Base-by-base conservation (phyloP, 345 rosid species). In the Eutrema heterophyllum region DNA sequence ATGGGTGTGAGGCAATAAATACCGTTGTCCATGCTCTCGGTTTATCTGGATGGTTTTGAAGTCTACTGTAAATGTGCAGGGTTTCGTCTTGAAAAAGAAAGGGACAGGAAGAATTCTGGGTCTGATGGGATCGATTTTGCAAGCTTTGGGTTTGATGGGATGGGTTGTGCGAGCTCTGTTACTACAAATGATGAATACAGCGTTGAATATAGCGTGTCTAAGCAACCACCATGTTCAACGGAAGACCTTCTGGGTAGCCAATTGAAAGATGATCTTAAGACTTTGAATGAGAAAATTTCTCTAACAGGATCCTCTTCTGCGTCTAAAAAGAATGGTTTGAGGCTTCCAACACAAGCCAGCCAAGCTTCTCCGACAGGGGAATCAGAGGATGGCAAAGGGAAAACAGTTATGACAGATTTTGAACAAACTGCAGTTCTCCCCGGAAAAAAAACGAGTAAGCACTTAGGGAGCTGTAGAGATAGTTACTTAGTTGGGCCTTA, bases 161-260 rank as follows among this genome's bases (percentile, higher is more conserved):
- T 83, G 85, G 82, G 85, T 76, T 87, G 84, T 76, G 82, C 56
- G 29, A 85, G 83, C 54, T 52, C 76, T 8, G 54, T 51, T 53
- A 50, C 53, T 11, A 14, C 32, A 15, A 63, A 11, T 41, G 62
- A 64, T 63, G 63, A 54, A 21, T 58, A 29, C 43, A 44, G 68
- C 7, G 10, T 67, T 11, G 92, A 75, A 52, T 76, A 76, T 46
- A 69, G 71, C 26, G 79, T 76, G 51, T 76, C 71, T 40, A 76
- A 76, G 70, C 70, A 69, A 4, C 75, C 70, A 36, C 70, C 64
- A 35, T 44, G 44, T 69, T 68, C 74, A 26, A 21, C 6, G 7
- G 71, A 54, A 70, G 71, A 53, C 26, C 70, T 59, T 76, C 32
- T 27, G 4, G 29, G 53, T 75, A 38, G 38, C 73, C 65, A 45